Percentiles rank a stretch among this genome's conserved stretches.
Evolutionary conservation across 345 rosid species (phyloP).

Genomic region (Durio zibethinus): DNA sequence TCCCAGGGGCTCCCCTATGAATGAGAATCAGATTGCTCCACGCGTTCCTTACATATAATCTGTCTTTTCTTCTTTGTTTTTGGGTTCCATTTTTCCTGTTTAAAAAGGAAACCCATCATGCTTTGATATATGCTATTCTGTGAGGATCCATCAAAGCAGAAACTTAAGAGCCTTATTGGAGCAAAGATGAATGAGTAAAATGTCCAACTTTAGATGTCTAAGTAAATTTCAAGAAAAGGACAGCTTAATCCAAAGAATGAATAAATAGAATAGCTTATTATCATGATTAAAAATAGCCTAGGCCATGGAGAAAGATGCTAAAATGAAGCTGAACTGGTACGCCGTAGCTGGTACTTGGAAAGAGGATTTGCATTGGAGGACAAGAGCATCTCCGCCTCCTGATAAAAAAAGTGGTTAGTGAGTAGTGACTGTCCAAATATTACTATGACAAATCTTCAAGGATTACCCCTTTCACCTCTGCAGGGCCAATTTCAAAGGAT

Average conservation of each 20-base stretch:
- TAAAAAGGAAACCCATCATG: neutral
- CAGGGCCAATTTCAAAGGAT: too few relatives aligned
- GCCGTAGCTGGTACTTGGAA: neutral
- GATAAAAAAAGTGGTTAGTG: neutral
- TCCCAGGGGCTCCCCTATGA: neutral
- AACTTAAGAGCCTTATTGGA: neutral
- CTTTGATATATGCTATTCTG: neutral
- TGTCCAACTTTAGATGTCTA: too few relatives aligned
- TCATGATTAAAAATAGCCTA: neutral
- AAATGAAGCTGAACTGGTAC: conserved; percentile 15
- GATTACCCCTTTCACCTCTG: too few relatives aligned
- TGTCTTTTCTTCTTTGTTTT: too few relatives aligned
- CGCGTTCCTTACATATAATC: neutral
- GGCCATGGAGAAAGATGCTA: neutral
- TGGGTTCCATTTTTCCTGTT: neutral
- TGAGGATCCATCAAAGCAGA: neutral
- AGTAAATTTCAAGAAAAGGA: neutral
- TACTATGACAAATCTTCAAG: too few relatives aligned
- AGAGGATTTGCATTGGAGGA: neutral
- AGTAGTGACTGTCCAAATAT: too few relatives aligned
- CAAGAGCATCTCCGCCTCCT: conserved; percentile 3
- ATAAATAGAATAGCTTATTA: neutral
- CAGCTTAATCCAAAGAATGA: neutral
- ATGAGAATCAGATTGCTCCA: neutral
- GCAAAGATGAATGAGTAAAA: neutral